A percentile compares a stretch with the other conserved stretches of the same genome.
phyloP scores from a whole-genome alignment of 192 early-diverging fungal species.

The Linnemannia zychae region DNA sequence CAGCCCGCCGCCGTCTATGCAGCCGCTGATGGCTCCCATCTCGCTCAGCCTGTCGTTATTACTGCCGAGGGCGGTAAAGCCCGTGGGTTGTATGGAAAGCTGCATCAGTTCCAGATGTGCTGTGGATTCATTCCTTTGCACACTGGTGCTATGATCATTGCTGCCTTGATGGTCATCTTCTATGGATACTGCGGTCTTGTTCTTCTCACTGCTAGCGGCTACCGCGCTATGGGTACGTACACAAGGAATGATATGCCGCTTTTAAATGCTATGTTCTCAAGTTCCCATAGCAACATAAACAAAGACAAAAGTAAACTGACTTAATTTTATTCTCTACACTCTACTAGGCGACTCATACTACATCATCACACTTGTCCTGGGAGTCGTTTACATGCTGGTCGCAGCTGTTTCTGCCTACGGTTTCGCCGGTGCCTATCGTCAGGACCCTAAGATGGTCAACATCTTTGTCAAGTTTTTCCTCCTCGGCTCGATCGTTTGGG shows the following conservation, averaged over 20 bases:
- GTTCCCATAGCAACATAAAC: not conserved
- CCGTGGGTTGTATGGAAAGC: constrained; percentile 17
- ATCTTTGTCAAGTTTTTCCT: constrained; percentile 24
- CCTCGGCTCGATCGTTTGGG: constrained; percentile 34
- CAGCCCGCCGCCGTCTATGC: constrained; percentile 13
- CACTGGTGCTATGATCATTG: constrained; percentile 47
- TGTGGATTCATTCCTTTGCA: constrained; percentile 40
- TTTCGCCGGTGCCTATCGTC: constrained; percentile 45
- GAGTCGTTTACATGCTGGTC: constrained; percentile 28
- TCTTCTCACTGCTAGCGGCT: not conserved
- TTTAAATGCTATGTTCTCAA: not conserved
- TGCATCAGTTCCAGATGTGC: constrained; percentile 37
- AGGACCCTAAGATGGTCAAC: constrained; percentile 23
- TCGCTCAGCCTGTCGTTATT: not conserved
- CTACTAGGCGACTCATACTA: constrained; percentile 7
- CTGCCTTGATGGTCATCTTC: constrained; percentile 29
- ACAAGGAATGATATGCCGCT: not conserved
- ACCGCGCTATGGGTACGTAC: constrained; percentile 6
- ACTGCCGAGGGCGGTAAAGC: constrained; percentile 14
- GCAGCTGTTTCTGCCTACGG: constrained; percentile 28
- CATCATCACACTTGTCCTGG: constrained; percentile 13
- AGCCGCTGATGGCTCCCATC: not conserved
- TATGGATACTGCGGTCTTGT: constrained; percentile 44
- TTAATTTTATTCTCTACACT: not conserved
- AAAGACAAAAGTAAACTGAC: not conserved